These are phyloP conservation scores for Eutrema heterophyllum DNA, from an alignment of 345 rosid species.

Conservation along the genomic window DNA sequence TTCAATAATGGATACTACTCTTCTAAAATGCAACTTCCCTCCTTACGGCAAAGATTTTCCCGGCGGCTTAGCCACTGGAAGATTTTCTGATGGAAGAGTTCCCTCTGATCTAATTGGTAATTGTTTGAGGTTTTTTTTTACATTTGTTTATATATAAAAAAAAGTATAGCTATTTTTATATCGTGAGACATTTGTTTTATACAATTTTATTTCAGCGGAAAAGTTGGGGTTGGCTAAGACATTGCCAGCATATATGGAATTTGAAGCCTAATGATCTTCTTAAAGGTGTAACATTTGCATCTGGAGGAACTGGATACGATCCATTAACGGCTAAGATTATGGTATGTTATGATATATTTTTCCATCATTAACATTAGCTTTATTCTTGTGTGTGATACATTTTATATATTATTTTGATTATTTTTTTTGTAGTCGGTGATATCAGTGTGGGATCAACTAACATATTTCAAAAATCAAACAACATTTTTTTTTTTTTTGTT, in stretches of 20 bases:
- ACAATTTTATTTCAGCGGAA: slow-evolving; percentile 30
- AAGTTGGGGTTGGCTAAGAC: slow-evolving; percentile 43
- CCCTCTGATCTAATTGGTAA: slow-evolving; percentile 14
- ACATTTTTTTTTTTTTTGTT: too few relatives aligned
- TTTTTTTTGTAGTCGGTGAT: slow-evolving; percentile 26
- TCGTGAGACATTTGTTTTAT: background rate
- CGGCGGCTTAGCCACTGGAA: background rate
- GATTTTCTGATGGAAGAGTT: slow-evolving; percentile 24
- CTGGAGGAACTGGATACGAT: slow-evolving; percentile 59
- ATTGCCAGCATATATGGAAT: slow-evolving; percentile 45
- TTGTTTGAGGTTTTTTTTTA: background rate
- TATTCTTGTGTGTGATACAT: background rate
- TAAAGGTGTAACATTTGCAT: slow-evolving; percentile 62
- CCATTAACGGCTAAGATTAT: slow-evolving; percentile 38
- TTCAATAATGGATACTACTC: slow-evolving; percentile 24
- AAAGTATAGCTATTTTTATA: background rate
- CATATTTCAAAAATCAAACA: slow-evolving; percentile 36
- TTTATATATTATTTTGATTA: background rate
- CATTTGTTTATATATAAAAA: too few relatives aligned
- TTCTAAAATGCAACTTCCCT: slow-evolving; percentile 14
- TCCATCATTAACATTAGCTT: background rate
- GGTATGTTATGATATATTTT: slow-evolving; percentile 26
- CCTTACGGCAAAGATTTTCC: background rate
- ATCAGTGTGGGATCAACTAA: slow-evolving; percentile 35
- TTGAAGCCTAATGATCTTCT: slow-evolving; percentile 40